Evolutionary conservation across 2,329 filamentous ascomycete species (phyloP).

Genomic region (Ophiocordyceps camponoti-floridani): DNA sequence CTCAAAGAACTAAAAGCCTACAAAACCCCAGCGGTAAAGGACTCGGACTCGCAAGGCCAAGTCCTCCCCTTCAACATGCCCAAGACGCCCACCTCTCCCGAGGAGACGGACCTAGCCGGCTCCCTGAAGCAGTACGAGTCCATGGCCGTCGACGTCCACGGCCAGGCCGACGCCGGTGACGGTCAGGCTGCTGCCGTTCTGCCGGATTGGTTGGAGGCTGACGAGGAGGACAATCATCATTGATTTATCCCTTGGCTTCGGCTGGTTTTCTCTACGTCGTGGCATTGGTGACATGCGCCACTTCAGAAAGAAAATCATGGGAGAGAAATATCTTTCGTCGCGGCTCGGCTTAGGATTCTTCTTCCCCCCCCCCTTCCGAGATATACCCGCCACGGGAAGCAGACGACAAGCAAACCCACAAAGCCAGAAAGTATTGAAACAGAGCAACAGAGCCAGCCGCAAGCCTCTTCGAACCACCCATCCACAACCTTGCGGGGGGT

Average conservation of each 20-base stretch:
- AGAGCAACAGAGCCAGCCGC: too few relatives aligned
- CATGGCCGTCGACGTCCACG: constrained; percentile 89
- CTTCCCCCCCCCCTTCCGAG: not conserved
- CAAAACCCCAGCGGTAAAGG: constrained; percentile 72
- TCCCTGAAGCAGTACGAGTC: constrained; percentile 89
- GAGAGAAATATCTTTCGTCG: not conserved
- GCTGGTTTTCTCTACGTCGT: too few relatives aligned
- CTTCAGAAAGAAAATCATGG: too few relatives aligned
- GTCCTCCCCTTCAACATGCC: constrained; percentile 77
- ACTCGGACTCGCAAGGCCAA: constrained; percentile 72
- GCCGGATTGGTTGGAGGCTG: constrained; percentile 70
- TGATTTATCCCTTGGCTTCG: not conserved
- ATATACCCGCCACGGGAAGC: too few relatives aligned
- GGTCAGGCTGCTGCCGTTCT: constrained; percentile 36
- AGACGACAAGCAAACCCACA: too few relatives aligned
- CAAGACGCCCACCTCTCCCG: constrained; percentile 69
- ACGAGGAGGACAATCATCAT: constrained; percentile 32
- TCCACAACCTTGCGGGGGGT: too few relatives aligned
- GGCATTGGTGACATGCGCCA: too few relatives aligned
- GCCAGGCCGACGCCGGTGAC: constrained; percentile 49
- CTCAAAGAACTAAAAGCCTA: constrained; percentile 89
- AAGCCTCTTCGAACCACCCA: too few relatives aligned
- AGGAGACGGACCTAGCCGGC: constrained; percentile 82
- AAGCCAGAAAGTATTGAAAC: too few relatives aligned
- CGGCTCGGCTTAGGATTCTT: not conserved